Evolutionary conservation across 129 eudicot genomes (phyloP).

Genomic region (Helianthus tuberosus): DNA sequence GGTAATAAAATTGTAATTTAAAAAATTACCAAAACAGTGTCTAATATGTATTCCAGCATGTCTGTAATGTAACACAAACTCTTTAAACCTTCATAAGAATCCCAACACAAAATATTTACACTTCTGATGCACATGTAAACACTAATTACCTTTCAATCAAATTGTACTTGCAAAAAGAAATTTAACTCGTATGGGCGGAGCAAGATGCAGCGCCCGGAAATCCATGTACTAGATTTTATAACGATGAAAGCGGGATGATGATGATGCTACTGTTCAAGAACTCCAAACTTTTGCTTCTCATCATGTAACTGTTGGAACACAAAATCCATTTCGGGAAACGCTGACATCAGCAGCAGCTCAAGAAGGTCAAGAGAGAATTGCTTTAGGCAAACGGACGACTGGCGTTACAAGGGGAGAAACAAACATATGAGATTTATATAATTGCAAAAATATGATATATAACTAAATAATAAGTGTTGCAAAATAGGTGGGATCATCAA

Average conservation of each 20-base stretch:
- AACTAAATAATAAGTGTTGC: neutral
- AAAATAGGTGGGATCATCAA: neutral
- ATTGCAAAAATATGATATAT: neutral
- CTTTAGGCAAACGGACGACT: constrained; percentile 93
- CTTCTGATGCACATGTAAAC: constrained; percentile 22
- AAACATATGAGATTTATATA: constrained; percentile 5
- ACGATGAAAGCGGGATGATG: neutral
- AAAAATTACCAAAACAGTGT: neutral
- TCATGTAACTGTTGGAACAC: constrained; percentile 68
- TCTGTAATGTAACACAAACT: constrained; percentile 18
- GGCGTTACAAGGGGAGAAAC: constrained; percentile 19
- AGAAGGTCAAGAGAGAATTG: constrained; percentile 75
- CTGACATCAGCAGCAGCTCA: constrained; percentile 71
- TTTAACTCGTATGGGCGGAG: neutral
- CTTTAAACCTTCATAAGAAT: constrained; percentile 2
- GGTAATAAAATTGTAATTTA: too few species aligned
- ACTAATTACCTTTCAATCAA: constrained; percentile 15
- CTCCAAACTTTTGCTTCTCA: constrained; percentile 81
- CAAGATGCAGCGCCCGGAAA: constrained; percentile 20
- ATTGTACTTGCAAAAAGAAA: neutral
- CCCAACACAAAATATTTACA: constrained; percentile 31
- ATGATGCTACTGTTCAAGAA: constrained; percentile 33
- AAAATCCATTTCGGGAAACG: constrained; percentile 80
- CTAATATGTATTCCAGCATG: constrained; percentile 18
- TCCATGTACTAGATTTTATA: constrained; percentile 16